A percentile compares a stretch with the other conserved stretches of the same genome.
Conservation (phyloP, 2,329 filamentous ascomycete genomes). For the Penicillium fuscoglaucum region DNA sequence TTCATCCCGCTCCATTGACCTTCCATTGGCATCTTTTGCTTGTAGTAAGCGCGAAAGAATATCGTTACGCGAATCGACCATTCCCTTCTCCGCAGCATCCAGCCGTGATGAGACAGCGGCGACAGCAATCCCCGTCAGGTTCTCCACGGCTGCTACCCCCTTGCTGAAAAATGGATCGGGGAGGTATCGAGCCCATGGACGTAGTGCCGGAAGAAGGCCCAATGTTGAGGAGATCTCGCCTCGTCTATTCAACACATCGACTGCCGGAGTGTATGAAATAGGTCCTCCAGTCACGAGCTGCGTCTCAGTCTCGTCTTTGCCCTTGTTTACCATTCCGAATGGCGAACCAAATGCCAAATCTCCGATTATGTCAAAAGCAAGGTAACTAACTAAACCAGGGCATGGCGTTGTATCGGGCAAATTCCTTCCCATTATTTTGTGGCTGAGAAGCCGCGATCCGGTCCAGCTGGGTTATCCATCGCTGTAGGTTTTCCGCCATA, state of each 20-base stretch:
- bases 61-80: constrained; percentile 25
- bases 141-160: constrained; percentile 31
- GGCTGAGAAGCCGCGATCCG: constrained; percentile 11
- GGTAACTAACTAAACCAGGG: constrained; percentile 28
- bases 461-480: constrained; percentile 24
- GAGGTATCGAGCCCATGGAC: constrained; percentile 21
- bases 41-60: constrained; percentile 34
- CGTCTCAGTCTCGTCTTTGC: constrained; percentile 21
- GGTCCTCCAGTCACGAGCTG: constrained; percentile 20
- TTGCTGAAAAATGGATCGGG: constrained; percentile 29
- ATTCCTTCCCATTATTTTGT: neutral
- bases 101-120: constrained; percentile 19
- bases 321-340: constrained; percentile 27
- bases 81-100: constrained; percentile 17
- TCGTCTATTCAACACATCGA: constrained; percentile 22
- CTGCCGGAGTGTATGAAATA: constrained; percentile 18
- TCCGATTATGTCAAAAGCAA: constrained; percentile 26
- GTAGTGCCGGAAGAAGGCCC: constrained; percentile 18
- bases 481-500: constrained; percentile 30
- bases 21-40: constrained; percentile 30
- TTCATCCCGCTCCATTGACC: constrained; percentile 31
- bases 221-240: constrained; percentile 26
- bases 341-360: constrained; percentile 25
- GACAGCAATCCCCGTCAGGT: constrained; percentile 27
- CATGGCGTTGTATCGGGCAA: constrained; percentile 19